Percentiles rank a stretch among this genome's conserved stretches.
Conservation (phyloP, 1,139 yeast species). For the Blastobotrys indianensis region DNA sequence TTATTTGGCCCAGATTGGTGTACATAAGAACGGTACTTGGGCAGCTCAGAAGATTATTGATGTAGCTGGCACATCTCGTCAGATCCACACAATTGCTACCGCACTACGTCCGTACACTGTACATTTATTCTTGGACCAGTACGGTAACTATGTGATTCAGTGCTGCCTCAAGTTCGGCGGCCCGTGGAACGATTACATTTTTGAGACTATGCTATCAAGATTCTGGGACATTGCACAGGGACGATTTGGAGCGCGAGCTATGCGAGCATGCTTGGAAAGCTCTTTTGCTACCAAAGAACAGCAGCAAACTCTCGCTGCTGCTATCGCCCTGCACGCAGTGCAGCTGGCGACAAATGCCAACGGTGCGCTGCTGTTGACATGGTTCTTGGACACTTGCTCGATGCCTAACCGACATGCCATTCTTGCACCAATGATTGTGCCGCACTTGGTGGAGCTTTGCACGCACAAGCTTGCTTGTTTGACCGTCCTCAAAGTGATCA, state of each 20-base stretch:
- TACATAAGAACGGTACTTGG: constrained; percentile 98
- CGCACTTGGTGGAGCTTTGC: constrained; percentile 60
- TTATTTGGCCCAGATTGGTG: constrained; percentile 82
- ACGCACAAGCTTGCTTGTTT: constrained; percentile 83
- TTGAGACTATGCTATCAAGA: constrained; percentile 73
- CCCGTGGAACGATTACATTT: constrained; percentile 84
- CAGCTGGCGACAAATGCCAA: constrained; percentile 78
- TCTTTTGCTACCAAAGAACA: constrained; percentile 60
- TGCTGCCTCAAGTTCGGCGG: constrained; percentile 86
- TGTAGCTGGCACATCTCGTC: constrained; percentile 62
- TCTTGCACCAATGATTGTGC: constrained; percentile 53
- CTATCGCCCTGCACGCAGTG: constrained; percentile 72
- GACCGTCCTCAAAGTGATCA: constrained; percentile 74
- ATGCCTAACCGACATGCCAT: constrained; percentile 52
- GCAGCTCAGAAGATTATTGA: constrained; percentile 95
- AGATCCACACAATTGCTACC: constrained; percentile 60
- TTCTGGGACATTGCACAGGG: constrained; percentile 82
- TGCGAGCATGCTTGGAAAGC: constrained; percentile 86
- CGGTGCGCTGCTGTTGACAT: constrained; percentile 83
- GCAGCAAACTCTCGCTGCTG: constrained; percentile 67
- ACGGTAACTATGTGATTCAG: constrained; percentile 93
- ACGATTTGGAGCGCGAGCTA: constrained; percentile 92
- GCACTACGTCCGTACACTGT: constrained; percentile 78
- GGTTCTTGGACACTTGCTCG: constrained; percentile 88
- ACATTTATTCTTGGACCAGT: constrained; percentile 86